These are phyloP conservation scores for Chlorella sp. DNA, from an alignment of 139 green algal species.

Conservation along the genomic window DNA sequence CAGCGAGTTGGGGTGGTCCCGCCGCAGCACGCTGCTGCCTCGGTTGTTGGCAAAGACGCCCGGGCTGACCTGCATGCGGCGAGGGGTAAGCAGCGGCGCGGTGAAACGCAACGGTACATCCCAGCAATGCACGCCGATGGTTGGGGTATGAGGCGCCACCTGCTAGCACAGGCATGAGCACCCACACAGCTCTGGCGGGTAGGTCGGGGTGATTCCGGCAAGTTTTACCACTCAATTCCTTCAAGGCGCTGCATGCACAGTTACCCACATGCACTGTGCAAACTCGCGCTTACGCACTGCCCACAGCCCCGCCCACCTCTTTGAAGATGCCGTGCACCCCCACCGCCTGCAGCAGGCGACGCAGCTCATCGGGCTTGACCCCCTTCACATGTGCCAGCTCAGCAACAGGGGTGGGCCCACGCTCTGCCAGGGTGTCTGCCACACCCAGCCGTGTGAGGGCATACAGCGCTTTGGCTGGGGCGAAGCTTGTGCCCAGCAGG, in stretches of 20 bases:
- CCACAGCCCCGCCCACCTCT: not conserved
- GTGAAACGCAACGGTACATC: too few relatives aligned
- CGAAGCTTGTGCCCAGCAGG: not conserved
- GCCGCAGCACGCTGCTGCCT: not conserved
- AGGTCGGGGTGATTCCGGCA: too few relatives aligned
- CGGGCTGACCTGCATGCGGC: not conserved
- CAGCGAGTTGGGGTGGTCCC: not conserved
- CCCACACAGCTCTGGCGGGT: not conserved
- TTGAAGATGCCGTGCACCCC: not conserved
- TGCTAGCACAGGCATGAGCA: not conserved
- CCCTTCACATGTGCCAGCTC: not conserved
- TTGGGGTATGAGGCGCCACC: too few relatives aligned
- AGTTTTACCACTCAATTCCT: too few relatives aligned
- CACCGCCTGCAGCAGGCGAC: not conserved
- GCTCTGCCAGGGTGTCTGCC: not conserved
- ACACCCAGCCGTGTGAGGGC: not conserved
- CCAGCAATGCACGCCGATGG: too few relatives aligned
- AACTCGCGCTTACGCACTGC: too few relatives aligned
- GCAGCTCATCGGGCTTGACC: not conserved
- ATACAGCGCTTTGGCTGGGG: not conserved
- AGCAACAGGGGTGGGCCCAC: not conserved
- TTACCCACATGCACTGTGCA: too few relatives aligned
- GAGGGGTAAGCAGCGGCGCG: too few relatives aligned
- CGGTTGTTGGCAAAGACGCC: constrained; percentile 23
- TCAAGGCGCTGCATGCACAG: too few relatives aligned